These are phyloP conservation scores for Typha latifolia DNA, from an alignment of 176 grass and related monocot genomes.

Conservation along the genomic window DNA sequence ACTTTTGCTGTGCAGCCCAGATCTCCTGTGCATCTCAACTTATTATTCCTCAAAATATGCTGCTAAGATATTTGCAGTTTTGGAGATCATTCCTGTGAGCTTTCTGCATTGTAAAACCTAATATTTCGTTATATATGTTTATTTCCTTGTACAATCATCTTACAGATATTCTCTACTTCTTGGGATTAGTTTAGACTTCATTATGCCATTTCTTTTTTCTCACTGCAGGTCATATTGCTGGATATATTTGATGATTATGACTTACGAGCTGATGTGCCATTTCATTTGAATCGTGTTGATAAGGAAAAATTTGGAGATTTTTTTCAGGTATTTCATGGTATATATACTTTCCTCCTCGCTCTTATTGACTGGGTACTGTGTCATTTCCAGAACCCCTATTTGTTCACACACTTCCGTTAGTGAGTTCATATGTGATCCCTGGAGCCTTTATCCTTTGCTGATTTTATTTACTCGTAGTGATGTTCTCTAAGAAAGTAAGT, in stretches of 20 bases:
- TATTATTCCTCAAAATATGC: conserved; percentile 59
- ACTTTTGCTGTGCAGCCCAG: conserved; percentile 31
- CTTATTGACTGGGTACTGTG: neutral
- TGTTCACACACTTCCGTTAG: too few species aligned
- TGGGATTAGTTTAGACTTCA: neutral
- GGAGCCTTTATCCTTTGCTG: too few species aligned
- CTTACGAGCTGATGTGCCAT: conserved; percentile 18
- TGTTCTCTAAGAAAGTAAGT: too few species aligned
- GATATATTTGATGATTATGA: conserved; percentile 29
- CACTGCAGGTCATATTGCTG: conserved; percentile 38
- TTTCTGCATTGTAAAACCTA: conserved; percentile 11
- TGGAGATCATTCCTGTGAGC: conserved; percentile 64
- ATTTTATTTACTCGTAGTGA: too few species aligned
- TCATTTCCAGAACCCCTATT: too few species aligned
- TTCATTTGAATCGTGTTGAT: conserved; percentile 42
- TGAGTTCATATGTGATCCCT: too few species aligned
- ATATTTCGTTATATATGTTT: neutral
- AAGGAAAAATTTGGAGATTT: conserved; percentile 46
- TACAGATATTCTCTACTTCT: neutral
- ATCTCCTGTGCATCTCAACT: conserved; percentile 42
- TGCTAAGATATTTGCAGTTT: conserved; percentile 45
- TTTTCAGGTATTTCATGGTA: conserved; percentile 34
- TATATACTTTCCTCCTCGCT: neutral
- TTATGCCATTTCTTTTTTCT: neutral
- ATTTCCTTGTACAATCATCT: neutral